Percentiles rank a stretch among this genome's conserved stretches.
These are phyloP conservation scores for Shiraia bambusicola DNA, from an alignment of 2,329 filamentous ascomycete species.

Conservation along the genomic window DNA sequence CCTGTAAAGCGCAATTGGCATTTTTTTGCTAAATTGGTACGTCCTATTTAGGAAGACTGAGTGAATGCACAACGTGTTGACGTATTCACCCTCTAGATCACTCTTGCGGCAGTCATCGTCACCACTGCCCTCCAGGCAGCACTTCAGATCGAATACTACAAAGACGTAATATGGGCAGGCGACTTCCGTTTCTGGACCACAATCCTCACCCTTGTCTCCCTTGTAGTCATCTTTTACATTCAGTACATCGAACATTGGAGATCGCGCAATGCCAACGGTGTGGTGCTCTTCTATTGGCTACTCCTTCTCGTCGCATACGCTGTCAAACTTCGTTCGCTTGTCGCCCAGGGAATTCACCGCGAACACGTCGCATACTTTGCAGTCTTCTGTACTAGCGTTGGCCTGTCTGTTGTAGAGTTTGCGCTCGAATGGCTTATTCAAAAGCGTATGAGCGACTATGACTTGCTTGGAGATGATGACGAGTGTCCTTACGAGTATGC, in stretches of 20 bases:
- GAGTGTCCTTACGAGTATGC: constrained; percentile 86
- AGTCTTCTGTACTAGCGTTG: constrained; percentile 71
- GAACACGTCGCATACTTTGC: constrained; percentile 73
- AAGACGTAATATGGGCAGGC: constrained; percentile 68
- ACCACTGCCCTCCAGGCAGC: constrained; percentile 71
- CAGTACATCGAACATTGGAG: constrained; percentile 87
- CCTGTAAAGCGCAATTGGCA: constrained; percentile 81
- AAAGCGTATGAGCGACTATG: constrained; percentile 71
- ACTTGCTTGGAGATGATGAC: constrained; percentile 66
- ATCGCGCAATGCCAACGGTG: constrained; percentile 79
- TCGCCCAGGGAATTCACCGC: constrained; percentile 73
- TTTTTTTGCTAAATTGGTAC: constrained; percentile 88
- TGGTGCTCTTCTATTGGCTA: constrained; percentile 90
- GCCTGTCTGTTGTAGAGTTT: constrained; percentile 70
- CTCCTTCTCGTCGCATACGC: constrained; percentile 75
- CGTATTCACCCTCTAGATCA: constrained; percentile 45
- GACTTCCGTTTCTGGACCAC: constrained; percentile 89
- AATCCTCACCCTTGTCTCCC: constrained; percentile 68
- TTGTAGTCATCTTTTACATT: constrained; percentile 72
- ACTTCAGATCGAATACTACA: constrained; percentile 72
- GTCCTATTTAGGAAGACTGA: too few relatives aligned
- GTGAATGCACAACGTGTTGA: constrained; percentile 7
- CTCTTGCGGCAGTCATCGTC: constrained; percentile 68
- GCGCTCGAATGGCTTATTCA: constrained; percentile 82
- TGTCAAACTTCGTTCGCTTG: constrained; percentile 82